Evolutionary conservation across 164 flowering plant species (phyloP), one percentile per base, ranked within the genome.

Genomic region (Litsea cubeba): DNA sequence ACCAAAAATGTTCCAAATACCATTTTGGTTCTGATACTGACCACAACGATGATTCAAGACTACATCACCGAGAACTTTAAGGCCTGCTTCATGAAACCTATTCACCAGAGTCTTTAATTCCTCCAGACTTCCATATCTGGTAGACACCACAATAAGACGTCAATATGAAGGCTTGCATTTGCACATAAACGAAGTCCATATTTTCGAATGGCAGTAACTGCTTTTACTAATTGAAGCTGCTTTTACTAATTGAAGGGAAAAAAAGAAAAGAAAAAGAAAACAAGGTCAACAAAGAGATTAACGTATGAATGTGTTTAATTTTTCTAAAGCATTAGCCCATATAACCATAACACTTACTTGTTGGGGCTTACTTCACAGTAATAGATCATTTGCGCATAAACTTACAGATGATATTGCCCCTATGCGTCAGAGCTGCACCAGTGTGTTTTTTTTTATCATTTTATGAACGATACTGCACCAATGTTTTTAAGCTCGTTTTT

Each of bases 41-140:
- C 97, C 99, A 84, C 99, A 95, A 15, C 99, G 98, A 75, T 95
- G 99, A 78, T 95, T 95, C 70, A 95, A 76, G 57, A 95, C 99
- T 72, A 68, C 98, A 81, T 95, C 99, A 40, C 98, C 99, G 40
- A 95, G 91, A 78, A 91, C 94, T 87, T 82, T 91, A 8, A 95
- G 74, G 63, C 89, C 94, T 69, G 79, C 88, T 78, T 88, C 86
- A 85, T 93, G 99, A 49, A 93, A 83, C 72, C 24, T 82, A 79
- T 82, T 86, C 80, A 95, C 92, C 74, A 87, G 81, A 72, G 62
- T 79, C 84, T 90, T 92, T 76, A 95, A 81, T 69, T 95, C 92
- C 71, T 93, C 92, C 74, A 90, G 80, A 79, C 51, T 88, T 76
- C 99, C 98, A 85, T 95, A 95, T 82, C 99, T 95, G 81, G 18